Base-by-base conservation (phyloP, 352 stramenopile genomes). In the Albugo candida region DNA sequence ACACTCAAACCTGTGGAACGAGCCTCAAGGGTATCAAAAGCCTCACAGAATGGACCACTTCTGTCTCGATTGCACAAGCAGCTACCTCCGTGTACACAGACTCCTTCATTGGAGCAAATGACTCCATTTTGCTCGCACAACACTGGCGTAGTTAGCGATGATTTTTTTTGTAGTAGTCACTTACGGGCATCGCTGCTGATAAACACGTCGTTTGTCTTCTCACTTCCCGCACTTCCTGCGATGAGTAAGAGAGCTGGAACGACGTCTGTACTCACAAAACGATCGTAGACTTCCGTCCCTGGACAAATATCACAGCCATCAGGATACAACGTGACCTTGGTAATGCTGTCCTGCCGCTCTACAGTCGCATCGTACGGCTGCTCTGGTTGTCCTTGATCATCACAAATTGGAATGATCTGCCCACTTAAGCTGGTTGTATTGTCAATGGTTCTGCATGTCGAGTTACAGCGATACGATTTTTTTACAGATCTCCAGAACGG, bases 151-250 rank as follows among this genome's bases (percentile, higher is more conserved):
- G 19, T 41, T 13, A 11, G 36, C 18, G 1, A 47, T 34, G 20
- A 17, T 19, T 6, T 13, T 12, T 2, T 35, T 31, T 13, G 35
- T 21, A 21, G 39, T 16, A 2, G 16, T 8, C n/a, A 46, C 35
- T 42, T 51, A 87, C 75, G 80, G n/a, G 57, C 69, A 41, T 83
- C 67, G 43, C 53, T 64, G 56, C 60, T 81, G 38, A 40, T 52
- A 48, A 83, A 87, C 11, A 84, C 67, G 52, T 87, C 70, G 52
- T 80, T 78, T 16, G 80, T 65, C 42, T 87, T 87, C 43, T 87
- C 65, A 38, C 67, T 38, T 18, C 70, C 72, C 8, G 77, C 57
- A 47, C 81, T 85, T 24, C 75, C 75, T 5, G 65, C 72, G n/a
- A 87, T 61, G 13, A 85, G 45, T 24, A 77, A 56, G 27, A 87